phyloP scores from a whole-genome alignment of 192 early-diverging fungal genomes.

The Fimicolochytrium jonesii region DNA sequence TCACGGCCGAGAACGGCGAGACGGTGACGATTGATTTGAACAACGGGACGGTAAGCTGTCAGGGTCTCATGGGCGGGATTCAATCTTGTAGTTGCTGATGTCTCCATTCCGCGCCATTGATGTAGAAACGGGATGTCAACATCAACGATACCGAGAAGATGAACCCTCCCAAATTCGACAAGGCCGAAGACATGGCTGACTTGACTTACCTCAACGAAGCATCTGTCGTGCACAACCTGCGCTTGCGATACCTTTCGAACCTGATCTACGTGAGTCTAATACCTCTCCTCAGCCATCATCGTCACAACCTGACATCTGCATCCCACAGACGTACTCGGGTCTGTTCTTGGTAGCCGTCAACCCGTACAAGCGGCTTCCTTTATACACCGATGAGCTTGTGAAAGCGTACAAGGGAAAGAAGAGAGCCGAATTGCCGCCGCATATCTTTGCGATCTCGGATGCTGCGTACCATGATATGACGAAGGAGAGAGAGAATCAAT shows the following conservation, averaged over 20 bases:
- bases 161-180: constrained; percentile 99
- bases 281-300: not conserved
- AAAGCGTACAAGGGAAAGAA: constrained; percentile 60
- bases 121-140: constrained; percentile 70
- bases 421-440: constrained; percentile 50
- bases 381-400: constrained; percentile 81
- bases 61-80: not conserved
- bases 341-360: constrained; percentile 98
- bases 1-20: constrained; percentile 69
- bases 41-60: constrained; percentile 63
- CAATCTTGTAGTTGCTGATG: not conserved
- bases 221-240: constrained; percentile 96
- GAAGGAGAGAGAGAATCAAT: constrained; percentile 89
- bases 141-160: constrained; percentile 88
- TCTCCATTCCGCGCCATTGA: not conserved
- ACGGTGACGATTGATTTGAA: constrained; percentile 70
- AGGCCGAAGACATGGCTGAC: constrained; percentile 98
- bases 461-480: constrained; percentile 95
- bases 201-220: constrained; percentile 95
- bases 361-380: constrained; percentile 88
- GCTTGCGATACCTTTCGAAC: constrained; percentile 83
- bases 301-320: not conserved
- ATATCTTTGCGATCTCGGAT: constrained; percentile 92
- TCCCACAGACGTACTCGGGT: constrained; percentile 89
- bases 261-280: constrained; percentile 76